Evolutionary conservation across 208 protist species (phyloP), one percentile per base, ranked within the genome.

Genomic region (Trichomonas tenax): DNA sequence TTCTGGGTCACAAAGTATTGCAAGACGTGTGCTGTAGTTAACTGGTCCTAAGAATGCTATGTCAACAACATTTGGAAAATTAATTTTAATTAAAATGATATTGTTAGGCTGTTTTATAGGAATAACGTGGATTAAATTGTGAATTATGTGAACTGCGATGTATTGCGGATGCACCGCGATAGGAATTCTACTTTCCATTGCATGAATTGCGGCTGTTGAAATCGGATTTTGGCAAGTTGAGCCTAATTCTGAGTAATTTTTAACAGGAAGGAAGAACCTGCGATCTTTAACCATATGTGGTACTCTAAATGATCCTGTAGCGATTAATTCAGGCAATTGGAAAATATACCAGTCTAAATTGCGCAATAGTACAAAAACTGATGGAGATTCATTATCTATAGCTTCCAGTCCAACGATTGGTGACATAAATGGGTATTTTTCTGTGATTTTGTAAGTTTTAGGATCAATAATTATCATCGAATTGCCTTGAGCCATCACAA

Each of bases 341-440:
- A 93, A 93, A 38, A 93, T 51, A 58, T 40, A 93, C 86, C 86
- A 93, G 51, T 93, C 31, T 38, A 51, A 93, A 93, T 93, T 93
- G 4, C 44, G 17, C 3, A 93, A 38, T 31, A 93, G 36, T 36
- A 93, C n/a, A 51, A 93, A 93, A 40, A 51, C n/a, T 38, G 86
- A 41, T 1, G 11, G 44, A 26, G 23, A 44, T n/a, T 89, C 82
- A 48, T 8, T 48, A 17, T 93, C 44, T 51, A 38, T 31, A 17
- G 40, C 41, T 38, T 48, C 86, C 38, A 93, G 26, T 15, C 41
- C 86, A 48, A 26, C 40, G 38, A 93, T 93, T 51, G 86, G 86
- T 15, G 44, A 38, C 21, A 93, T 34, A 58, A 93, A 93, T 38
- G 40, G 86, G 31, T 93, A 93, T 58, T 23, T 51, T 93, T 93